phyloP scores from a whole-genome alignment of 176 grass and related monocot species.

The Luzula sylvatica region DNA sequence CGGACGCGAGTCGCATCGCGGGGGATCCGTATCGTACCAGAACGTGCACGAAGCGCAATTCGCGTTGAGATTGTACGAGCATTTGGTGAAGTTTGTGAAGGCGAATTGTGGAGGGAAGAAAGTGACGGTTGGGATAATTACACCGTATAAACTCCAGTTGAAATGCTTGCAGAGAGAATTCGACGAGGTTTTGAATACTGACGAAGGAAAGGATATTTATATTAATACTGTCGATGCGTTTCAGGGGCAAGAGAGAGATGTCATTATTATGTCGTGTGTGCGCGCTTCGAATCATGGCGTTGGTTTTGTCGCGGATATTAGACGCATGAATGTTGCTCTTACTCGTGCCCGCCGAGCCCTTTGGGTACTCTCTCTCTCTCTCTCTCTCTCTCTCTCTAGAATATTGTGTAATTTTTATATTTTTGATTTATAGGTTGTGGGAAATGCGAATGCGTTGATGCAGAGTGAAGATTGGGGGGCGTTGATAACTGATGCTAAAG shows the following conservation, averaged over 20 bases:
- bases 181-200: constrained; percentile 61
- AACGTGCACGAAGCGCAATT: constrained; percentile 98
- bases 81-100: constrained; percentile 82
- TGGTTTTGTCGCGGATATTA: constrained; percentile 97
- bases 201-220: constrained; percentile 98
- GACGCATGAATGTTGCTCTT: constrained; percentile 98
- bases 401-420: neutral
- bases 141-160: constrained; percentile 94
- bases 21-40: constrained; percentile 78
- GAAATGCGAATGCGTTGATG: constrained; percentile 94
- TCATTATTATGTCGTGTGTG: constrained; percentile 99
- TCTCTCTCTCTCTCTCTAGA: neutral
- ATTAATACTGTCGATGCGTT: constrained; percentile 99
- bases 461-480: constrained; percentile 92
- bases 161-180: constrained; percentile 97
- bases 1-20: constrained; percentile 90
- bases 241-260: constrained; percentile 95
- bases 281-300: constrained; percentile 93
- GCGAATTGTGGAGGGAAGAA: constrained; percentile 73
- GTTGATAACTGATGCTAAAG: constrained; percentile 77
- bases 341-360: constrained; percentile 88
- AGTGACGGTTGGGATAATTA: constrained; percentile 94
- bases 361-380: constrained; percentile 43
- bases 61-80: constrained; percentile 54
- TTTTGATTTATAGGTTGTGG: constrained; percentile 56